phyloP scores from a whole-genome alignment of 257 asterid species.

The Petunia axillaris region DNA sequence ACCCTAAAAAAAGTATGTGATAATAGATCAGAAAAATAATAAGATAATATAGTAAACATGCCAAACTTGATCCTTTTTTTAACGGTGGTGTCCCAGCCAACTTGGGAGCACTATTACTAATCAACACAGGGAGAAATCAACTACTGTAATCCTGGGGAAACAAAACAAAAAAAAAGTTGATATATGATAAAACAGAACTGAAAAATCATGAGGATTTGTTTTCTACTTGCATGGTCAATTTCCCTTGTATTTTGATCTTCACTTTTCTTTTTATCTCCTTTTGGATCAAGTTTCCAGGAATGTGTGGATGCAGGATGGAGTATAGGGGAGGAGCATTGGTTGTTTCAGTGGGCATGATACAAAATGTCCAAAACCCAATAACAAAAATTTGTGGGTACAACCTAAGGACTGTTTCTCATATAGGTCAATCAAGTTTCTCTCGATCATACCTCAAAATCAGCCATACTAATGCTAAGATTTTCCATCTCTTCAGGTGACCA shows the following conservation, averaged over 20 bases:
- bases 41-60: background rate
- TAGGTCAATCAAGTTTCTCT: background rate
- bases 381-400: background rate
- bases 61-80: background rate
- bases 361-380: background rate
- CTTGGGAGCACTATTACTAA: background rate
- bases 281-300: no score
- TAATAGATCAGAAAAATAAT: background rate
- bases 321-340: background rate
- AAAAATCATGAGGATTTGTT: no score
- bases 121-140: background rate
- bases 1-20: background rate
- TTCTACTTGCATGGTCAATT: no score
- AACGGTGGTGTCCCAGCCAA: background rate
- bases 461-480: conserved; percentile 60
- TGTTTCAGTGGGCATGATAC: background rate
- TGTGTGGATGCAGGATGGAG: no score
- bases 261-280: no score
- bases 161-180: no score
- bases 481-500: conserved; percentile 72
- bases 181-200: no score
- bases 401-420: background rate
- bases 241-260: no score
- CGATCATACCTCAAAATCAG: conserved; percentile 83
- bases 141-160: no score